Percentiles rank a stretch among this genome's conserved stretches.
Evolutionary conservation across 306 rosid genomes (phyloP).

Genomic region (Malus sieversii): DNA sequence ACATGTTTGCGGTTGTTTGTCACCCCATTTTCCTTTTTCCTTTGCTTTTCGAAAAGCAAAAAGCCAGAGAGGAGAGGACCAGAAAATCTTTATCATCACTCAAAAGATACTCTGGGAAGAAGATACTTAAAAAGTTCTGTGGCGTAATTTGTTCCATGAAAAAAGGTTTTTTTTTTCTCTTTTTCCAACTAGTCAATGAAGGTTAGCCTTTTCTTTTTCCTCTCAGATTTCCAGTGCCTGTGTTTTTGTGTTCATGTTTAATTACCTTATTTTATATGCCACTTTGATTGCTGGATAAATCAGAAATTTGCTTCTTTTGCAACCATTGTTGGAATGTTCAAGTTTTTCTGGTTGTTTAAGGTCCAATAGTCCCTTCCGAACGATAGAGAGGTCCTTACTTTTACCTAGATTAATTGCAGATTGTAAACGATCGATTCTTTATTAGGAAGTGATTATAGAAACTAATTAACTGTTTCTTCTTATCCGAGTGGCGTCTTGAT

Average conservation of each 20-base stretch:
- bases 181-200: neutral
- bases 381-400: neutral
- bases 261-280: neutral
- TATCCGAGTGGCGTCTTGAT: neutral
- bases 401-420: neutral
- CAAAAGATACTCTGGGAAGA: neutral
- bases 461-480: too few relatives aligned
- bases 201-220: neutral
- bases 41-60: neutral
- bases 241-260: neutral
- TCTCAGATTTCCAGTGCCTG: neutral
- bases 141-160: neutral
- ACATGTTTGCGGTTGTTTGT: slow-evolving; percentile 16
- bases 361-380: too few relatives aligned
- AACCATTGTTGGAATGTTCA: neutral
- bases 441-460: too few relatives aligned
- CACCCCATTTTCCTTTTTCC: slow-evolving; percentile 3
- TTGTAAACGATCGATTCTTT: too few relatives aligned
- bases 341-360: too few relatives aligned
- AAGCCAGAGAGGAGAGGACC: neutral
- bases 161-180: neutral
- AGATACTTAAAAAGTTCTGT: neutral
- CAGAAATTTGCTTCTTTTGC: neutral
- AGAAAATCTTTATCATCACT: neutral
- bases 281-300: neutral